These are phyloP conservation scores for Solanum tarijense DNA, from an alignment of 257 asterid genomes.

Conservation along the genomic window DNA sequence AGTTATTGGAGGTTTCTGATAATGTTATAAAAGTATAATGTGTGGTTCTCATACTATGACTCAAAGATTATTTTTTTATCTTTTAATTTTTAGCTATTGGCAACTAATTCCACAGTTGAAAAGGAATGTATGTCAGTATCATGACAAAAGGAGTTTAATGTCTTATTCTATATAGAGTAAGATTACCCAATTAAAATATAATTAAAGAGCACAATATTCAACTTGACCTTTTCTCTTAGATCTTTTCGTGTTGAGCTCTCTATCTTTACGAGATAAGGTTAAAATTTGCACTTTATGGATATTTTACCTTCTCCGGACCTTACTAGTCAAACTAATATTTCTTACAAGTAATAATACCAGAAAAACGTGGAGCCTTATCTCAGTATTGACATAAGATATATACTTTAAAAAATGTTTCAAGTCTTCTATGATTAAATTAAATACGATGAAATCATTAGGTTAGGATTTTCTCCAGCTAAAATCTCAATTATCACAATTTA, in stretches of 20 bases:
- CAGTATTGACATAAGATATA: background rate
- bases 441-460: background rate
- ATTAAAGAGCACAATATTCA: background rate
- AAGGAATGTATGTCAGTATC: background rate
- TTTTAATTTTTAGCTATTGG: background rate
- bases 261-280: background rate
- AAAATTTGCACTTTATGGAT: accelerated
- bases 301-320: background rate
- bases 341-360: background rate
- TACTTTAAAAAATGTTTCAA: background rate
- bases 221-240: background rate
- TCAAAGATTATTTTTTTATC: background rate
- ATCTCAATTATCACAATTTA: background rate
- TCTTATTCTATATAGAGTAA: background rate
- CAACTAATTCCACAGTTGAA: background rate
- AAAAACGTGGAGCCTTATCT: background rate
- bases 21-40: background rate
- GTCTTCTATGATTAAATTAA: background rate
- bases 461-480: background rate
- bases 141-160: background rate
- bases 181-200: background rate
- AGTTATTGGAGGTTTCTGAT: background rate
- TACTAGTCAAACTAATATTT: background rate
- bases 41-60: background rate
- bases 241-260: background rate